A percentile compares a stretch with the other conserved stretches of the same genome.
phyloP scores from a whole-genome alignment of 1,284 basidiomycete genomes.

The Apiotrichum siamense region DNA sequence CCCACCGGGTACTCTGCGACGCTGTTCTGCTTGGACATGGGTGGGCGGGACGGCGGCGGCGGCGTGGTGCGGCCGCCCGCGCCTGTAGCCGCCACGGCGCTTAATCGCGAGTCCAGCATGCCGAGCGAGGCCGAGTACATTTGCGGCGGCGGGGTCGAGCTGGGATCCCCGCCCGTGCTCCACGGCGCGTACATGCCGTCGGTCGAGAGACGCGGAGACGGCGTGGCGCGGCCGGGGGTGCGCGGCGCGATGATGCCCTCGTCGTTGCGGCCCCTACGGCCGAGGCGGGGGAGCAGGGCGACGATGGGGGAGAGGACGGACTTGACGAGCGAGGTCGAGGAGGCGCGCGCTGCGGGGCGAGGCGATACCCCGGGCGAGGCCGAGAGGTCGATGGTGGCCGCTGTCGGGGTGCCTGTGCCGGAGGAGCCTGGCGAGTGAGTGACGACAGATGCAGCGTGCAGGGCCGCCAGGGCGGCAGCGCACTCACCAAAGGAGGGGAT shows the following conservation, averaged over 20 bases:
- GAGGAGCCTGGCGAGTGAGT: constrained; percentile 61
- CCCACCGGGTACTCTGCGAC: too few species aligned
- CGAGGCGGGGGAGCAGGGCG: constrained; percentile 36
- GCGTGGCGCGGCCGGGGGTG: constrained; percentile 40
- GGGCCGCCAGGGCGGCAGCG: constrained; percentile 54
- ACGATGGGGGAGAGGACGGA: constrained; percentile 54
- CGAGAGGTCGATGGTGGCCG: constrained; percentile 30
- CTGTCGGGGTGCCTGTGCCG: constrained; percentile 28
- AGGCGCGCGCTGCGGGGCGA: constrained; percentile 23
- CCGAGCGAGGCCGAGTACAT: background rate
- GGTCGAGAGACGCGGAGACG: constrained; percentile 21
- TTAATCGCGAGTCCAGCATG: background rate
- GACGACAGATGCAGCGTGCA: too few species aligned
- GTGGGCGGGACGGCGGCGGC: background rate
- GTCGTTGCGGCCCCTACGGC: constrained; percentile 23
- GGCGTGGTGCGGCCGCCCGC: background rate
- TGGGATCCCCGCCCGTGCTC: background rate
- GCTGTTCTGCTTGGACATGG: background rate
- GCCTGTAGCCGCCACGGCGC: background rate
- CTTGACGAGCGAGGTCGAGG: constrained; percentile 60
- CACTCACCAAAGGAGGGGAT: constrained; percentile 56
- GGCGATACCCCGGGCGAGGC: constrained; percentile 9
- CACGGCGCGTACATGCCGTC: constrained; percentile 6
- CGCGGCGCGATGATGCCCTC: constrained; percentile 62
- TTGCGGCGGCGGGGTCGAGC: background rate